Evolutionary conservation across 768 basidiomycete genomes (phyloP).

Genomic region (Suillus bovinus): DNA sequence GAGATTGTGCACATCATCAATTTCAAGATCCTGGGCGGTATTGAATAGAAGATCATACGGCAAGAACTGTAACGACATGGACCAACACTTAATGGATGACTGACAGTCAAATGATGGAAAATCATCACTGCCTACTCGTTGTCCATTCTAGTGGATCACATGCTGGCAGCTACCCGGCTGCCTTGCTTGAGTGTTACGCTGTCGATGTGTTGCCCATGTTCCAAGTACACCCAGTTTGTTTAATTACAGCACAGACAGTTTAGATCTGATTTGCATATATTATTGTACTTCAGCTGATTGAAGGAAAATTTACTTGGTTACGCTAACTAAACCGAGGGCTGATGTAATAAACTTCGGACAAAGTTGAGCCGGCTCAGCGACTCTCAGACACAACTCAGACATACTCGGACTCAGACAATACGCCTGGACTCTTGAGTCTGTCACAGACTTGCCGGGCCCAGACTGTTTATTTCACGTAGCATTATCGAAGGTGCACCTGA

Average conservation of each 20-base stretch:
- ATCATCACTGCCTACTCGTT: constrained; percentile 2
- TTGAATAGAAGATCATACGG: constrained; percentile 74
- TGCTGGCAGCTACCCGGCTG: neutral
- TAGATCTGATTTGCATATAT: neutral
- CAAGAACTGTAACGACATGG: constrained; percentile 42
- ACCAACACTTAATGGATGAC: neutral
- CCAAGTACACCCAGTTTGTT: neutral
- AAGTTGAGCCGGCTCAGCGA: too few species aligned
- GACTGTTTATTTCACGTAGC: too few species aligned
- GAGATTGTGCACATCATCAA: constrained; percentile 59
- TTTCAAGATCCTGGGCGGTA: constrained; percentile 61
- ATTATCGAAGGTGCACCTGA: too few species aligned
- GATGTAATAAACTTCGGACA: too few species aligned
- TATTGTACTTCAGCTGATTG: neutral
- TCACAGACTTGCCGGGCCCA: too few species aligned
- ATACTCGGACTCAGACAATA: too few species aligned
- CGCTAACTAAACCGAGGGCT: neutral
- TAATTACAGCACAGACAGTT: neutral
- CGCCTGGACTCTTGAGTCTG: too few species aligned
- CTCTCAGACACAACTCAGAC: too few species aligned
- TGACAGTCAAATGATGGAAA: constrained; percentile 1
- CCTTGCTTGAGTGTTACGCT: too few species aligned
- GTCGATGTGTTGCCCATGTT: too few species aligned
- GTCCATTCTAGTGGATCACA: neutral
- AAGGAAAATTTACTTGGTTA: neutral